Conservation (phyloP, 805 yeast species). For the Saccharomycopsis sp. region DNA sequence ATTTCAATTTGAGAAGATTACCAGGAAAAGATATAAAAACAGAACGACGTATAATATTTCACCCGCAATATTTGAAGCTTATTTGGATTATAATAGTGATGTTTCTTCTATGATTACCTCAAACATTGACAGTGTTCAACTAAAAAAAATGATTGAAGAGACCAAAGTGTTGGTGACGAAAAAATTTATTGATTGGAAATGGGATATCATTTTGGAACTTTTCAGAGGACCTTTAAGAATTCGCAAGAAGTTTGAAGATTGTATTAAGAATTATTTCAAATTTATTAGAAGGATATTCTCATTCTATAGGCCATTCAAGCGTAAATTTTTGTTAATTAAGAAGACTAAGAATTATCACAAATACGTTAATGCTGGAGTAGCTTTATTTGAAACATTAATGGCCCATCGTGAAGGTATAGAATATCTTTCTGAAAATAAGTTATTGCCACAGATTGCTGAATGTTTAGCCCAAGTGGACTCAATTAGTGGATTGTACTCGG, state of each 20-base stretch:
- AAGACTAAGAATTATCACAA: constrained; percentile 44
- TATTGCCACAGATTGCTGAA: constrained; percentile 83
- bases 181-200: constrained; percentile 79
- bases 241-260: constrained; percentile 69
- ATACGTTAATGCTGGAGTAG: constrained; percentile 69
- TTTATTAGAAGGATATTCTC: constrained; percentile 78
- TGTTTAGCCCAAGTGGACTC: constrained; percentile 83
- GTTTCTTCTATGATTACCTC: constrained; percentile 20
- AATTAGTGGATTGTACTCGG: constrained; percentile 61
- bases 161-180: constrained; percentile 74
- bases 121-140: constrained; percentile 53
- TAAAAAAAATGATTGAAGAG: constrained; percentile 57
- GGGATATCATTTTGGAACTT: constrained; percentile 67
- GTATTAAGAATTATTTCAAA: constrained; percentile 62
- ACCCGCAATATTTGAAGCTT: constrained; percentile 18
- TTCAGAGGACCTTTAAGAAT: constrained; percentile 77
- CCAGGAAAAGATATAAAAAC: constrained; percentile 34
- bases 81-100: constrained; percentile 18
- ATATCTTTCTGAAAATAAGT: constrained; percentile 63
- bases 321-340: constrained; percentile 57
- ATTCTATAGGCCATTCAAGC: constrained; percentile 87
- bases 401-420: constrained; percentile 58
- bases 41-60: constrained; percentile 26
- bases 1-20: constrained; percentile 42
- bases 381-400: constrained; percentile 59